phyloP scores from a whole-genome alignment of 2,329 filamentous ascomycete genomes.

The Aspergillus alliaceus region DNA sequence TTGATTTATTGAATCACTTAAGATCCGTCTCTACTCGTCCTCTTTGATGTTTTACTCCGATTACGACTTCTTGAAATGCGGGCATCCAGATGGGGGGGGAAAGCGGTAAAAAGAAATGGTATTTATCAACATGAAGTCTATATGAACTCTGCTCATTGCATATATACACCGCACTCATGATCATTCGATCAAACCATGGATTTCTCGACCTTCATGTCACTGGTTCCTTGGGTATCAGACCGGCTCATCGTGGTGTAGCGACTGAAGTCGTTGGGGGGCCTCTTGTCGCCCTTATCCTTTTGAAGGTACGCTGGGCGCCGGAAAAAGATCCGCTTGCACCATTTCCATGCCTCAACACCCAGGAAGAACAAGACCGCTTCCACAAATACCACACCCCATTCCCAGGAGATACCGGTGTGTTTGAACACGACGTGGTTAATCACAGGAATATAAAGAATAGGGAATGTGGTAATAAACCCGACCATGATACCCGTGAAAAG shows the following conservation, averaged over 20 bases:
- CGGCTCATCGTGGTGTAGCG: conserved; percentile 36
- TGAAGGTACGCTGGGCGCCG: conserved; percentile 28
- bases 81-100: background rate
- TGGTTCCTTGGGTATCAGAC: conserved; percentile 28
- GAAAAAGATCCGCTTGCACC: conserved; percentile 60
- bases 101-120: background rate
- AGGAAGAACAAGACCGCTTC: conserved; percentile 61
- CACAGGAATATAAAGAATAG: conserved; percentile 66
- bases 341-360: conserved; percentile 68
- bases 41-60: background rate
- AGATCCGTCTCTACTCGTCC: background rate
- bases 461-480: conserved; percentile 59
- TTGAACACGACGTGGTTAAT: conserved; percentile 67
- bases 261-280: conserved; percentile 26
- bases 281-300: conserved; percentile 1
- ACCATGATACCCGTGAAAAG: conserved; percentile 64
- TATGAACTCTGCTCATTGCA: conserved; percentile 9
- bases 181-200: conserved; percentile 26
- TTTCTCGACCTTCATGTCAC: conserved; percentile 26
- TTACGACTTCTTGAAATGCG: background rate
- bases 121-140: conserved; percentile 7
- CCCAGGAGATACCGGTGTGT: conserved; percentile 65
- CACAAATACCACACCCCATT: conserved; percentile 68
- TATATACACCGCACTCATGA: conserved; percentile 7
- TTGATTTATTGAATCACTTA: too few relatives aligned